Conservation (phyloP, 805 yeast genomes). For the Pichia scutulata region DNA sequence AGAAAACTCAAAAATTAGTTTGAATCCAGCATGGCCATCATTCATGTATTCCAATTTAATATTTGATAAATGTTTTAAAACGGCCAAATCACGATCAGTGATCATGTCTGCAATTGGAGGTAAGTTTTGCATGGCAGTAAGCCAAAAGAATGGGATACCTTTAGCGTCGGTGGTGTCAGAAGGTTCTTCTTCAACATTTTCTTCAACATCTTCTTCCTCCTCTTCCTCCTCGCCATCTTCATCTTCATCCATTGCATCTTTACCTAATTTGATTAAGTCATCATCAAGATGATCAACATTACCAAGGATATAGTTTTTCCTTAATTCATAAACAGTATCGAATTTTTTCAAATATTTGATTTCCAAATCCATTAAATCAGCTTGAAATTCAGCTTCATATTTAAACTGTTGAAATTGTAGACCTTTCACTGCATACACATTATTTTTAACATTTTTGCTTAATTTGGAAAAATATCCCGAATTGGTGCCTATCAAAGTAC, state of each 20-base stretch:
- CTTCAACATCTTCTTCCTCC: constrained; percentile 36
- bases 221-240: constrained; percentile 29
- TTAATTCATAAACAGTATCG: constrained; percentile 65
- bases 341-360: constrained; percentile 66
- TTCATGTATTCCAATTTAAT: constrained; percentile 73
- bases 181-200: constrained; percentile 33
- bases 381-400: constrained; percentile 86
- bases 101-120: constrained; percentile 75
- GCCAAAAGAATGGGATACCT: constrained; percentile 95
- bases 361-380: constrained; percentile 80
- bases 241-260: constrained; percentile 49
- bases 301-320: constrained; percentile 70
- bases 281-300: constrained; percentile 65
- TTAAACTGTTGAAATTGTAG: constrained; percentile 73
- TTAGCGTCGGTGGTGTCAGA: no score
- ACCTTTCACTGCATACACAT: constrained; percentile 76
- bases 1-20: constrained; percentile 73
- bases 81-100: constrained; percentile 85
- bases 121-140: constrained; percentile 87
- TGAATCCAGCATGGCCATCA: constrained; percentile 72
- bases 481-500: constrained; percentile 74
- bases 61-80: constrained; percentile 59
- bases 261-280: constrained; percentile 67
- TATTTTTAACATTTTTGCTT: constrained; percentile 62
- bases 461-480: constrained; percentile 78